Conservation (phyloP, 257 asterid genomes). For the Fraxinus cuspidata region DNA sequence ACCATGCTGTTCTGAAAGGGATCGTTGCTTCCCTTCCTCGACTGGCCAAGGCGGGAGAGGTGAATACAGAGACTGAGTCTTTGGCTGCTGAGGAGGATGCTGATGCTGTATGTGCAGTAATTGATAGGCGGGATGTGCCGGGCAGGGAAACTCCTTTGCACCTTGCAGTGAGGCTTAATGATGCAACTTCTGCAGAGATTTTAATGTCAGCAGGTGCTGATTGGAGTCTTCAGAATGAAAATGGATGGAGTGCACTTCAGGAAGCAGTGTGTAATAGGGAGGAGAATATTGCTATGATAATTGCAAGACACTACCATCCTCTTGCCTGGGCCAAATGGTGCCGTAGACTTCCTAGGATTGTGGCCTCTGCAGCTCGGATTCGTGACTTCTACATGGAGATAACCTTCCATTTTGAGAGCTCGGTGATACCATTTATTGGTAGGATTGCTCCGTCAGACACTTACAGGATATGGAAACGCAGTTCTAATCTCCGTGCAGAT, state of each 20-base stretch:
- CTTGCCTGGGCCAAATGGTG: constrained; percentile 99
- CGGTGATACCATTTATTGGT: constrained; percentile 95
- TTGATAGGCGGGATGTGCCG: constrained; percentile 95
- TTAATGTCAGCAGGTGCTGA: constrained; percentile 99
- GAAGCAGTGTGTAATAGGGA: constrained; percentile 99
- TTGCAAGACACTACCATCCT: constrained; percentile 94
- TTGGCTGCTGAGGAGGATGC: constrained; percentile 83
- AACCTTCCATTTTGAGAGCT: constrained; percentile 94
- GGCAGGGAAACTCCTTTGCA: constrained; percentile 98
- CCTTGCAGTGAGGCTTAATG: constrained; percentile 82
- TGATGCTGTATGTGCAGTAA: constrained; percentile 68
- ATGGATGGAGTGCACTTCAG: constrained; percentile 99
- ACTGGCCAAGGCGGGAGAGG: constrained; percentile 91
- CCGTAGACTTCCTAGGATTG: constrained; percentile 96
- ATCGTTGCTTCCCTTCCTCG: constrained; percentile 73
- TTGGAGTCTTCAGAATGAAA: constrained; percentile 98
- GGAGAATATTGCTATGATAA: constrained; percentile 92
- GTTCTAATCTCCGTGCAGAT: constrained; percentile 98
- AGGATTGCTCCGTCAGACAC: constrained; percentile 99
- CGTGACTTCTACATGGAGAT: constrained; percentile 99
- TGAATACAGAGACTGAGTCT: constrained; percentile 76
- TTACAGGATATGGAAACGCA: constrained; percentile 94
- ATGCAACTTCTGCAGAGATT: constrained; percentile 80
- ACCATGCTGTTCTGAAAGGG: constrained; percentile 59
- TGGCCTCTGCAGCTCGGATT: constrained; percentile 81